Base-by-base conservation (phyloP, 2,329 filamentous ascomycete species). In the Monilinia polystroma region DNA sequence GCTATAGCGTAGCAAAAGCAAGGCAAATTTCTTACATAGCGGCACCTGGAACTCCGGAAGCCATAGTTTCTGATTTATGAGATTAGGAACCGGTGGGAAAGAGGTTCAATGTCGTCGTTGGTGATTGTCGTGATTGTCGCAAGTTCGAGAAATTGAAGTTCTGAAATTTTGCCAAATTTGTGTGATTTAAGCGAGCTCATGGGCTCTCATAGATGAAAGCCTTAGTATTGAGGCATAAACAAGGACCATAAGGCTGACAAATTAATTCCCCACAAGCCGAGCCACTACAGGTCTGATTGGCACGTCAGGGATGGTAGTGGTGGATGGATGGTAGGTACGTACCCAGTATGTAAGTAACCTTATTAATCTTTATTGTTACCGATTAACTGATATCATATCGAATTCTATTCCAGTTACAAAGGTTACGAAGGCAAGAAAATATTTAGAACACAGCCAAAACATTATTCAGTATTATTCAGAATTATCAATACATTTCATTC, bases 21-120 rank as follows among this genome's bases (percentile, higher is more conserved):
- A 35, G 32, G 32, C 32, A 35, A 35, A 56, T 52, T 56, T 63
- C 76, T 75, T 77, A 77, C 76, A 78, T 77, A 72, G 76, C 75
- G 70, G 74, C 73, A 72, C 75, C 76, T 72, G 75, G 75, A 54
- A 75, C 74, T 70, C 68, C 75, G 67, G 78, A 77, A 64, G 78
- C 76, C 78, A 79, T 79, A 59, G 73, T 79, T 72, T 69, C 72
- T 71, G 69, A 65, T 70, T 68, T 70, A 67, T 71, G 67, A 57
- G 66, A 66, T 67, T 72, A 72, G 73, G 71, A 73, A 75, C 73
- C 73, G 73, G 70, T 47, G 67, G 67, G 18, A 45, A 54, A 66
- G 68, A 71, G 71, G 58, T 71, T 66, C 70, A 63, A 66, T 67
- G 73, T 71, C 69, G 74, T 75, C 68, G 72, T 70, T 66, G 70